Base-by-base conservation (phyloP, 2,329 filamentous ascomycete species). In the Grosmannia huntii region DNA sequence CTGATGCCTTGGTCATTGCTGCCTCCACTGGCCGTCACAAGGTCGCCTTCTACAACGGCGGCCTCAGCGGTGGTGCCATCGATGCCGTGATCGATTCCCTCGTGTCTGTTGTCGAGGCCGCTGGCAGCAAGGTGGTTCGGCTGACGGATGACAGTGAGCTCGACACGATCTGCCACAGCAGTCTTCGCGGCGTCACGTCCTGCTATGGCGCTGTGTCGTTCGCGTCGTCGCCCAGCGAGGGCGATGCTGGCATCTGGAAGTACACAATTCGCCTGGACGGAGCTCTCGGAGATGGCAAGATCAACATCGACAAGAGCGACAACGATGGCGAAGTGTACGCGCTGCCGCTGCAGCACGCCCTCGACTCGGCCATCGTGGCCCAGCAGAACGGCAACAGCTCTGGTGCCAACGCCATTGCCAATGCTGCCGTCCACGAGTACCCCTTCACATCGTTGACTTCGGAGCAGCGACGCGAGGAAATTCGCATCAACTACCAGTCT, bases 201-300 rank as follows among this genome's bases (percentile, higher is more conserved):
- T 94, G 89, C 70, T 89, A 84, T 67, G 87, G 82, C 9, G 89
- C 86, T 3, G 81, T 85, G 4, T 77, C 84, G 9, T 91, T 95
- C 68, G 75, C 83, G 57, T 85, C 85, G 0, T 95, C 89, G 5
- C 89, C 90, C 0, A 77, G 71, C 1, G 85, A 94, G 71, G 89
- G 89, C 11, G 62, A 68, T 1, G 79, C 77, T 7, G 79, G 79
- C 1, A 70, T 80, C 51, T 96, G 91, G 91, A 95, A 94, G 70
- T 96, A 96, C 67, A 91, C 89, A 0, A 76, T 96, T 28, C 78
- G 88, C 59, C 84, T 84, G 3, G 91, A 96, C 67, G 85, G 85
- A 41, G 76, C 82, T 0, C 76, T 95, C 59, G 84, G 85, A 23
- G 80, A 82, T 9, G 68, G 71, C 9, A 80, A 78, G 57, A 83